phyloP scores from a whole-genome alignment of 192 early-diverging fungal genomes.

The Phycomyces nitens region DNA sequence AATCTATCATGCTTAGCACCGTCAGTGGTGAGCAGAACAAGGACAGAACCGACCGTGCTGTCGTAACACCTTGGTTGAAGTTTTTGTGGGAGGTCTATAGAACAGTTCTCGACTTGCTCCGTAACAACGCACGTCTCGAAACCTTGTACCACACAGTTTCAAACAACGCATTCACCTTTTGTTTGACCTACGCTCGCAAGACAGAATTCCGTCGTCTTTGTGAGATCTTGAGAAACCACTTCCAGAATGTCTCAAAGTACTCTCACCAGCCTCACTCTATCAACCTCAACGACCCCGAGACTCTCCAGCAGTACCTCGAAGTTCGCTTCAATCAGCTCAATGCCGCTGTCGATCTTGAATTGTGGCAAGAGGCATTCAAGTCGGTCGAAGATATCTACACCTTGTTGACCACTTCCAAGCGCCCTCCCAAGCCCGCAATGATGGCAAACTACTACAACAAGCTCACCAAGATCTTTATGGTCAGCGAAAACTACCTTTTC shows the following conservation, averaged over 20 bases:
- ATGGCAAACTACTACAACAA: conserved; percentile 99
- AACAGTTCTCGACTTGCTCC: conserved; percentile 92
- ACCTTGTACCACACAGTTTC: conserved; percentile 88
- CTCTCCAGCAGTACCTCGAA: conserved; percentile 94
- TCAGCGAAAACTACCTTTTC: conserved; percentile 97
- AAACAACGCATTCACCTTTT: conserved; percentile 94
- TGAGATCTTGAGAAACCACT: conserved; percentile 93
- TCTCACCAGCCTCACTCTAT: conserved; percentile 89
- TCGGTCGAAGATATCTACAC: conserved; percentile 97
- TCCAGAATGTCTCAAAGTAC: conserved; percentile 88
- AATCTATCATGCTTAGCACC: conserved; percentile 93
- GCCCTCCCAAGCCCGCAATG: conserved; percentile 88
- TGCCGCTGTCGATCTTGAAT: conserved; percentile 92
- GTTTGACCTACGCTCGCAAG: conserved; percentile 90
- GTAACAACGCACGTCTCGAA: conserved; percentile 96
- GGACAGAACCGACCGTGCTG: conserved; percentile 95
- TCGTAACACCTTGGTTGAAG: conserved; percentile 98
- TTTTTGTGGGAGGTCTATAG: conserved; percentile 99
- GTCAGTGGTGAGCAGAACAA: conserved; percentile 91
- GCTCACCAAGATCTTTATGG: conserved; percentile 93
- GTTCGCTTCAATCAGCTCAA: conserved; percentile 95
- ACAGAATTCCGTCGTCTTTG: conserved; percentile 98
- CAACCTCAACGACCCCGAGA: conserved; percentile 94
- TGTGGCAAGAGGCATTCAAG: conserved; percentile 99
- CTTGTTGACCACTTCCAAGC: conserved; percentile 86